A percentile compares a stretch with the other conserved stretches of the same genome.
Evolutionary conservation across 1,139 yeast species (phyloP).

Genomic region (Pichia sp.): DNA sequence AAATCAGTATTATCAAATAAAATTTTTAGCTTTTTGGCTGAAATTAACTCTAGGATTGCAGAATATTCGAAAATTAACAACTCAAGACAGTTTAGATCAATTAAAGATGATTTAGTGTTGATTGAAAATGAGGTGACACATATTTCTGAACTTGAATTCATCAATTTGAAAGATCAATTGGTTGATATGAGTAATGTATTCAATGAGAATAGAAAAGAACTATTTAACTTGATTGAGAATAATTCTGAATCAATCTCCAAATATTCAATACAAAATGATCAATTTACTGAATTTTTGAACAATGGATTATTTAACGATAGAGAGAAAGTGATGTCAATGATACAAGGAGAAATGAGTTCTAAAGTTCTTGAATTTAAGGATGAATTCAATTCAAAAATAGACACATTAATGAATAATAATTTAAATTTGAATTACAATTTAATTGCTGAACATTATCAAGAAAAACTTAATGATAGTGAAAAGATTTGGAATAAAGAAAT

Average conservation of each 20-base stretch:
- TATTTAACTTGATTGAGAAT: not conserved
- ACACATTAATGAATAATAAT: constrained; percentile 3
- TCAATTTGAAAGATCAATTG: not conserved
- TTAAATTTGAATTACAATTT: constrained; percentile 6
- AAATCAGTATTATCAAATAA: constrained; percentile 1
- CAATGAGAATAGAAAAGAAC: not conserved
- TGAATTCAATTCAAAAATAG: constrained; percentile 2
- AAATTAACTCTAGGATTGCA: not conserved
- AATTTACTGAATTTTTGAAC: not conserved
- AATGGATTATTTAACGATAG: not conserved
- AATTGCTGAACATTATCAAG: constrained; percentile 9
- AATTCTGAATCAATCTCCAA: not conserved
- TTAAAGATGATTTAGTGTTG: not conserved
- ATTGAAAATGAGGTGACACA: not conserved
- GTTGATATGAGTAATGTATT: not conserved
- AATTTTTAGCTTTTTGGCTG: constrained; percentile 3
- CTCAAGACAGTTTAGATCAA: not conserved
- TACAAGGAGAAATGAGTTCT: not conserved
- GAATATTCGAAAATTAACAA: not conserved
- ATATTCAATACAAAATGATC: not conserved
- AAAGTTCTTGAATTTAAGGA: not conserved
- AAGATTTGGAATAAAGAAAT: not conserved
- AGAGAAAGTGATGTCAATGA: not conserved
- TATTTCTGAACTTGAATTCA: not conserved
- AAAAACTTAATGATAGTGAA: not conserved